Conservation (phyloP, 1,284 basidiomycete species). For the Boletus smithii region DNA sequence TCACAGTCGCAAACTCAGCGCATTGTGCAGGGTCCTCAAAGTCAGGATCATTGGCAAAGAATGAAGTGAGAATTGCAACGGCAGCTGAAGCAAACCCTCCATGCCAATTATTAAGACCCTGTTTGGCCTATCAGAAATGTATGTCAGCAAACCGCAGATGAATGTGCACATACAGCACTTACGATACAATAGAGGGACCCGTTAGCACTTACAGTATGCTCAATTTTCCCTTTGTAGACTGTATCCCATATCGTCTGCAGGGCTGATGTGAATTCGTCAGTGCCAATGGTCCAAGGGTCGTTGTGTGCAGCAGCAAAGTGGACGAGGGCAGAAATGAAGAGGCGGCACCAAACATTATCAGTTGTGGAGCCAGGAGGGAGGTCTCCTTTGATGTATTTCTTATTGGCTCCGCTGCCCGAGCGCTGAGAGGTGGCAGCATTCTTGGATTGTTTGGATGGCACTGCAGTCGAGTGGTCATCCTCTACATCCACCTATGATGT, state of each 20-base stretch:
- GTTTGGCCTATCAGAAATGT: background rate
- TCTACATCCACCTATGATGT: too few relatives aligned
- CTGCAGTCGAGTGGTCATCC: too few relatives aligned
- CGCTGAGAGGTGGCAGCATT: background rate
- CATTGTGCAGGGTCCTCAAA: background rate
- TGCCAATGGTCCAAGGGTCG: background rate
- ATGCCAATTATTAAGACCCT: background rate
- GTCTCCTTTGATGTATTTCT: conserved; percentile 6
- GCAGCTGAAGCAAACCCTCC: background rate
- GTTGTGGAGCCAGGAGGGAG: conserved; percentile 1
- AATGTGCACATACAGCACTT: too few relatives aligned
- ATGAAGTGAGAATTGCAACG: background rate
- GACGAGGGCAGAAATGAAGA: conserved; percentile 4
- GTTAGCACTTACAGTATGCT: background rate
- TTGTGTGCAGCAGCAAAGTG: background rate
- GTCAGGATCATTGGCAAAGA: background rate
- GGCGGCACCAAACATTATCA: background rate
- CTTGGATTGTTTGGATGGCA: background rate
- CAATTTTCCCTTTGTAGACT: conserved; percentile 2
- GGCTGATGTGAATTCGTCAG: background rate
- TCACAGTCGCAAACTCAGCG: background rate
- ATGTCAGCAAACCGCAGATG: background rate
- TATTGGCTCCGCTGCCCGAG: conserved; percentile 5
- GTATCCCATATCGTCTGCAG: conserved; percentile 11
- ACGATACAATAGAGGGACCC: background rate